Evolutionary conservation across 768 basidiomycete species (phyloP).

Genomic region (Tricholoma sp.): DNA sequence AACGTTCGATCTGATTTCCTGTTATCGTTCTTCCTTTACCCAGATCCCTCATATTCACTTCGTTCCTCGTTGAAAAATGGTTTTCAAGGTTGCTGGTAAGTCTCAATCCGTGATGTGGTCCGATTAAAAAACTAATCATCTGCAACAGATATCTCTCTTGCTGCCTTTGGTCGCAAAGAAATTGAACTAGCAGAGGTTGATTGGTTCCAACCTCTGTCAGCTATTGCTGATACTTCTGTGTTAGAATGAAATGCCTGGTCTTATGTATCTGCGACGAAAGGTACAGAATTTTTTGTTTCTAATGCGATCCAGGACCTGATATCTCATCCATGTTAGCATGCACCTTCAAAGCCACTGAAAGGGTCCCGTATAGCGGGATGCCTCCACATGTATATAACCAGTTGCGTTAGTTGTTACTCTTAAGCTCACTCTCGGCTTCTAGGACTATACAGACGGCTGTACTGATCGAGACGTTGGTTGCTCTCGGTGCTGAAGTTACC

Average conservation of each 20-base stretch:
- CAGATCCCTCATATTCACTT: slow-evolving; percentile 4
- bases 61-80: slow-evolving; percentile 43
- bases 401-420: slow-evolving; percentile 1
- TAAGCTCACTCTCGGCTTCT: slow-evolving; percentile 4
- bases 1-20: slow-evolving; percentile 29
- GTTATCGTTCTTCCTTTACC: slow-evolving; percentile 21
- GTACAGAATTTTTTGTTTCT: slow-evolving; percentile 31
- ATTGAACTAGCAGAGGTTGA: slow-evolving; percentile 95
- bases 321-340: slow-evolving; percentile 51
- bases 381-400: slow-evolving; percentile 78
- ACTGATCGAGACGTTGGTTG: slow-evolving; percentile 95
- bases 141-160: slow-evolving; percentile 81
- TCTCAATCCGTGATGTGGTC: background rate
- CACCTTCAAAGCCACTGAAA: slow-evolving; percentile 75
- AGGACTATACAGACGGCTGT: slow-evolving; percentile 99
- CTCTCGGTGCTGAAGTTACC: slow-evolving; percentile 93
- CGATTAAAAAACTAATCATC: slow-evolving; percentile 8
- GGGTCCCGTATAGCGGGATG: slow-evolving; percentile 97
- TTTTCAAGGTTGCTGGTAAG: slow-evolving; percentile 88
- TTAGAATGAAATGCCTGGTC: slow-evolving; percentile 91
- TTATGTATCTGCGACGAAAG: slow-evolving; percentile 90
- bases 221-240: slow-evolving; percentile 11
- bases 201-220: slow-evolving; percentile 9
- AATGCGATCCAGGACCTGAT: slow-evolving; percentile 17
- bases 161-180: slow-evolving; percentile 99